Base-by-base conservation (phyloP, 1,284 basidiomycete genomes). In the Volvariella volvacea region DNA sequence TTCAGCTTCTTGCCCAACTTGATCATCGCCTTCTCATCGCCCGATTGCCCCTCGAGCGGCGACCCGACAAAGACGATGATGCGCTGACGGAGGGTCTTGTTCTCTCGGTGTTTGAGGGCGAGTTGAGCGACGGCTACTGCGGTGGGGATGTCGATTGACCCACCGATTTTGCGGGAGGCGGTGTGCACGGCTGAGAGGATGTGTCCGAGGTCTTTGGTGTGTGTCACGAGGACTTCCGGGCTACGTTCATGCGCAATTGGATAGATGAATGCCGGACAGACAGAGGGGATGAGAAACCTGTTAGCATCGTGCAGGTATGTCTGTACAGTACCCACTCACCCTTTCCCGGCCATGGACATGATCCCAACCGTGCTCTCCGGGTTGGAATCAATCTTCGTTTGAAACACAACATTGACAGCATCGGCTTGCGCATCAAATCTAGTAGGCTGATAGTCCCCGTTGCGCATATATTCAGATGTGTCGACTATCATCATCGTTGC, bases 341-440 rank as follows among this genome's bases (percentile, higher is more conserved):
- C 84, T 68, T 92, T 92, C 44, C 90, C 88, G 20, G 92, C 95
- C 89, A 96, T 95, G 32, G 92, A 94, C 93, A 99, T 96, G 45
- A 98, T 68, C 4, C 95, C 95, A 43, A 97, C 93, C 12, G 92
- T 92, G 67, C 90, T 97, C 70, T 99, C 96, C 20, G 95, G 92
- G 68, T 99, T 96, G 32, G 89, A 85, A 63, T 92, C 86, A 51
- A 88, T 88, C 77, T 99, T 99, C 47, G 90, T 85, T 59, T 88
- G 84, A 66, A 97, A 96, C 56, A 98, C 77, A 46, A 86, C 81
- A 50, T 82, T 92, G 50, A 94, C 89, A 2, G 95, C 92, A 66
- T 99, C 94, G 12, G 84, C 69, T 66, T 98, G 95, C 1, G 94
- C 91, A 44, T 88, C 84, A 63, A 93, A 92, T 52, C 84, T 80